Conservation (phyloP, 148 eudicot species). For the Rhododendron simsii region DNA sequence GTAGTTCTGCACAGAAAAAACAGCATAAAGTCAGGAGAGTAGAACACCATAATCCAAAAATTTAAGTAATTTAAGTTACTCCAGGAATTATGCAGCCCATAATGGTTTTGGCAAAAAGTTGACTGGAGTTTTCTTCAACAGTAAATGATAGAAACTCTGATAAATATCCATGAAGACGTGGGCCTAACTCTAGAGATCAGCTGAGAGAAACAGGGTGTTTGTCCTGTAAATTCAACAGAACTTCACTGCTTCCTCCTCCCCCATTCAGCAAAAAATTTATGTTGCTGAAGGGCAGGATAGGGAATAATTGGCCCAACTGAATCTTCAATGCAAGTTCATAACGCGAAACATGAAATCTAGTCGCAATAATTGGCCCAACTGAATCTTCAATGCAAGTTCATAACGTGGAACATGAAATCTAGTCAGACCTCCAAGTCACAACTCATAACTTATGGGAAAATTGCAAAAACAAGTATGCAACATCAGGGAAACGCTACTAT, state of each 20-base stretch:
- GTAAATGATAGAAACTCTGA: neutral
- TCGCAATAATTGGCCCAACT: neutral
- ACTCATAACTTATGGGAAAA: neutral
- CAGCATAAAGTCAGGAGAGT: constrained; percentile 7
- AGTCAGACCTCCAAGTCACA: neutral
- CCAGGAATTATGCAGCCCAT: neutral
- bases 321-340: neutral
- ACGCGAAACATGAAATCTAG: neutral
- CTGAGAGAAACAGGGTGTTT: neutral
- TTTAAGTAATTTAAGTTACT: neutral
- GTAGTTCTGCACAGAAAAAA: constrained; percentile 65
- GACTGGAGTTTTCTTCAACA: neutral
- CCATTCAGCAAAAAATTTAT: neutral
- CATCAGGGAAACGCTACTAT: neutral
- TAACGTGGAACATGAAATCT: neutral
- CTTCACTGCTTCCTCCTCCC: constrained; percentile 4
- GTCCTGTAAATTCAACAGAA: neutral
- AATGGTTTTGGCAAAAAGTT: neutral
- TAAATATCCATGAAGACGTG: neutral
- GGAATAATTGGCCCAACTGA: neutral
- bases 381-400: neutral
- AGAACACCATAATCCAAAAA: constrained; percentile 9
- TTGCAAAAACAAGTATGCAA: constrained; percentile 2
- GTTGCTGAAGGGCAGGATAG: neutral
- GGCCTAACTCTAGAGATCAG: neutral